Evolutionary conservation across 768 basidiomycete species (phyloP).

Genomic region (Auriscalpium vulgare): DNA sequence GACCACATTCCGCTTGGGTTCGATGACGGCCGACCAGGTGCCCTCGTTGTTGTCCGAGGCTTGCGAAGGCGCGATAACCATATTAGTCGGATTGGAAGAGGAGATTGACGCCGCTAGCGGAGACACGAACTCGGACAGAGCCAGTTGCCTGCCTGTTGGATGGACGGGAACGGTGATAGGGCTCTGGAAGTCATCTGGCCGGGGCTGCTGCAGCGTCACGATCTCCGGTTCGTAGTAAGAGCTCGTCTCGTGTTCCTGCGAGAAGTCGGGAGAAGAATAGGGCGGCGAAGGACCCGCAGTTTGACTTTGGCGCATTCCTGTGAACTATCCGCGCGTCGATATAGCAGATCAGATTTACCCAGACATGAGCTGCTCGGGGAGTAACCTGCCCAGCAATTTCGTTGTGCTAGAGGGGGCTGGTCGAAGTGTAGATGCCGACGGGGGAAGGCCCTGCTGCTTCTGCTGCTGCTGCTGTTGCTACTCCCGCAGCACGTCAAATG

Average conservation of each 20-base stretch:
- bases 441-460: too few relatives aligned
- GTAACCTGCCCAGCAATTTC: too few relatives aligned
- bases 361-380: slow-evolving; percentile 76
- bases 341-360: slow-evolving; percentile 43
- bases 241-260: slow-evolving; percentile 2
- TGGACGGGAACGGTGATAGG: too few relatives aligned
- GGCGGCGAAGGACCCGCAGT: too few relatives aligned
- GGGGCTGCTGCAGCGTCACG: slow-evolving; percentile 10
- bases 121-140: slow-evolving; percentile 80
- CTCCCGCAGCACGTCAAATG: too few relatives aligned
- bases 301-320: not conserved
- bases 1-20: slow-evolving; percentile 76
- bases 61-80: slow-evolving; percentile 28
- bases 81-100: slow-evolving; percentile 50
- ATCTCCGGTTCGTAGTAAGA: slow-evolving; percentile 15
- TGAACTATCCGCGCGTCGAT: not conserved
- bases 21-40: slow-evolving; percentile 35
- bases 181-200: slow-evolving; percentile 12
- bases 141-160: slow-evolving; percentile 63
- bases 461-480: too few relatives aligned
- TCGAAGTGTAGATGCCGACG: too few relatives aligned
- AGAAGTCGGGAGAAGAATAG: slow-evolving; percentile 1
- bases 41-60: slow-evolving; percentile 48
- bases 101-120: slow-evolving; percentile 54
- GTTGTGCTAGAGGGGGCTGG: too few relatives aligned